phyloP scores from a whole-genome alignment of 2,329 filamentous ascomycete species.

The Penicillium sp. region DNA sequence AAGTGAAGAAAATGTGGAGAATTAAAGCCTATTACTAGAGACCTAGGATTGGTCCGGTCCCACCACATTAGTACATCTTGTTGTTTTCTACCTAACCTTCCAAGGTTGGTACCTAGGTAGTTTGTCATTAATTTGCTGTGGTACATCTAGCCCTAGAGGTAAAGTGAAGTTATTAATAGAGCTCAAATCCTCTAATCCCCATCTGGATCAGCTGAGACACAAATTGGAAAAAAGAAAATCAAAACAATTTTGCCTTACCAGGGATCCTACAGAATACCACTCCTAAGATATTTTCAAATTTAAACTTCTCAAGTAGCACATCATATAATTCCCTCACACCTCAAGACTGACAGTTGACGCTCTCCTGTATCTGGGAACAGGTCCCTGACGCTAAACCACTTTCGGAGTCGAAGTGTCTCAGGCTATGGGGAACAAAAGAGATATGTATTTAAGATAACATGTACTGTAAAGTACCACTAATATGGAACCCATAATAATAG shows the following conservation, averaged over 20 bases:
- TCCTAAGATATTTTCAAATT: neutral
- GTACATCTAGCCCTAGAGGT: too few species aligned
- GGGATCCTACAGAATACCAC: neutral
- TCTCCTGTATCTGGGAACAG: constrained; percentile 2
- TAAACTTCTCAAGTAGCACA: neutral
- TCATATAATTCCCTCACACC: neutral
- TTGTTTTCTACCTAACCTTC: too few species aligned
- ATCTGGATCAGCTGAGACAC: constrained; percentile 1
- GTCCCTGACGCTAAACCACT: constrained; percentile 13
- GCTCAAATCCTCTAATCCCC: neutral
- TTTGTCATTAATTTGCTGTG: neutral
- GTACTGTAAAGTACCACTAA: neutral
- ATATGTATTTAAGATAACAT: neutral
- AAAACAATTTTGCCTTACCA: neutral
- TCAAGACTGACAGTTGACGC: neutral
- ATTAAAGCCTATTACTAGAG: neutral
- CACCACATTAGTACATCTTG: neutral
- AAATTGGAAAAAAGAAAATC: neutral
- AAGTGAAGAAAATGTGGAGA: too few species aligned
- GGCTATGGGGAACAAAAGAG: constrained; percentile 4
- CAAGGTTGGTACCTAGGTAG: too few species aligned
- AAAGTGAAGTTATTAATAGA: constrained; percentile 4
- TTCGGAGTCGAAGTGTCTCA: constrained; percentile 4
- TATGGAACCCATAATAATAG: rapidly evolving
- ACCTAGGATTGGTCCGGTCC: neutral